Conservation (phyloP, 768 basidiomycete species). For the Xerocomus brunneocitrinus region DNA sequence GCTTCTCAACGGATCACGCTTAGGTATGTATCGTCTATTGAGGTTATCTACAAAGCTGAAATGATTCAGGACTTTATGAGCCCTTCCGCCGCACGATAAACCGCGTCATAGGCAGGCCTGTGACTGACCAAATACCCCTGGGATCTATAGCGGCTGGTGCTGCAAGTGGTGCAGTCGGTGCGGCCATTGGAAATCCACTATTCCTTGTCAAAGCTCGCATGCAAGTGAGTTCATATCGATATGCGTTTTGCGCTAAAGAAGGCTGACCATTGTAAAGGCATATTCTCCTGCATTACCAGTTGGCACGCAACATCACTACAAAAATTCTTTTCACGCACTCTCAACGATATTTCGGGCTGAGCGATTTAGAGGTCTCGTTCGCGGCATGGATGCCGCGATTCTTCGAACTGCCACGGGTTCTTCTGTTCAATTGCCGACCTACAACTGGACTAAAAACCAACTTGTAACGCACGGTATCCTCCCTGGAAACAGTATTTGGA, state of each 20-base stretch:
- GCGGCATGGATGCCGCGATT: slow-evolving; percentile 92
- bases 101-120: slow-evolving; percentile 54
- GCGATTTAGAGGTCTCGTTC: slow-evolving; percentile 70
- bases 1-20: slow-evolving; percentile 84
- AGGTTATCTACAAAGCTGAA: slow-evolving; percentile 11
- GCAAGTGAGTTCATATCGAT: slow-evolving; percentile 51
- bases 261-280: slow-evolving; percentile 45
- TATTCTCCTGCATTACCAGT: slow-evolving; percentile 94
- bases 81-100: slow-evolving; percentile 78
- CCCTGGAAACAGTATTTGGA: slow-evolving; percentile 75
- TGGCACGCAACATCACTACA: slow-evolving; percentile 92
- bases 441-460: slow-evolving; percentile 87
- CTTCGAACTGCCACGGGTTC: slow-evolving; percentile 94
- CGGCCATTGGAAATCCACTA: slow-evolving; percentile 79
- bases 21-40: slow-evolving; percentile 48
- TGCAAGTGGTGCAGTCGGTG: slow-evolving; percentile 84
- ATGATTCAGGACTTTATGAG: slow-evolving; percentile 84
- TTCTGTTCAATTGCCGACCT: slow-evolving; percentile 92
- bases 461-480: slow-evolving; percentile 65
- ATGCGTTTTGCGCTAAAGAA: not conserved
- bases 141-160: slow-evolving; percentile 88
- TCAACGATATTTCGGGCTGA: slow-evolving; percentile 75
- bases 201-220: slow-evolving; percentile 97
- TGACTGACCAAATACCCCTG: slow-evolving; percentile 61
- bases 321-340: slow-evolving; percentile 76